These are phyloP conservation scores for Glycine latifolia DNA, from an alignment of 306 rosid species.

Conservation along the genomic window DNA sequence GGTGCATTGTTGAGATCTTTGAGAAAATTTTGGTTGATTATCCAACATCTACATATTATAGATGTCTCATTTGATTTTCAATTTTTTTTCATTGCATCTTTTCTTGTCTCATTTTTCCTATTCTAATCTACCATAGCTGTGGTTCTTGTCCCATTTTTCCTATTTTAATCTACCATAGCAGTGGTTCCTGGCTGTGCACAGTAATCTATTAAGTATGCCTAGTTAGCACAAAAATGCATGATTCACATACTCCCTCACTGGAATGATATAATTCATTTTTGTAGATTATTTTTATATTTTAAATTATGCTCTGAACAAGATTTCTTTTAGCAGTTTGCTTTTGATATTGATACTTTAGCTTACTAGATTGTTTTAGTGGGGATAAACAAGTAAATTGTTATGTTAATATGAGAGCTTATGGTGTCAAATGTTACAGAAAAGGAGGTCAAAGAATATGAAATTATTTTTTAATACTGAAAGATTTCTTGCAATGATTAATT, in stretches of 20 bases:
- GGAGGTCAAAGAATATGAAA: background rate
- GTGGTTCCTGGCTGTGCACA: slow-evolving; percentile 4
- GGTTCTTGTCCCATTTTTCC: too few relatives aligned
- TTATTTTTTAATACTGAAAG: slow-evolving; percentile 12
- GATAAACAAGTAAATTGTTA: background rate
- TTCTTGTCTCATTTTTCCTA: slow-evolving; percentile 9
- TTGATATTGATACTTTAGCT: background rate
- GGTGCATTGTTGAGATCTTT: slow-evolving; percentile 38
- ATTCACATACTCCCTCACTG: slow-evolving; percentile 18
- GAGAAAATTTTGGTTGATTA: slow-evolving; percentile 1
- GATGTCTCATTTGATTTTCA: slow-evolving; percentile 19
- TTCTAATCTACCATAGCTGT: too few relatives aligned
- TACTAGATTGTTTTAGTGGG: slow-evolving; percentile 1
- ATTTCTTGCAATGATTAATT: background rate
- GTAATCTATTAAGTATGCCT: slow-evolving; percentile 8
- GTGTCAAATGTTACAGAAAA: slow-evolving; percentile 13
- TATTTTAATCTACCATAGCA: slow-evolving; percentile 1
- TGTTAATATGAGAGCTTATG: slow-evolving; percentile 21
- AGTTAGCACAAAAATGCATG: slow-evolving; percentile 36
- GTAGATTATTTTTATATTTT: slow-evolving; percentile 6
- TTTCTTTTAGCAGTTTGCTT: slow-evolving; percentile 21
- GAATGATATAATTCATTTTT: slow-evolving; percentile 24
- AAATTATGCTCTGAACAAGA: slow-evolving; percentile 2
- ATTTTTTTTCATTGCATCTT: background rate
- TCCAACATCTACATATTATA: background rate